Base-by-base conservation (phyloP, 192 early-diverging fungal species). In the Entomortierella beljakovae region DNA sequence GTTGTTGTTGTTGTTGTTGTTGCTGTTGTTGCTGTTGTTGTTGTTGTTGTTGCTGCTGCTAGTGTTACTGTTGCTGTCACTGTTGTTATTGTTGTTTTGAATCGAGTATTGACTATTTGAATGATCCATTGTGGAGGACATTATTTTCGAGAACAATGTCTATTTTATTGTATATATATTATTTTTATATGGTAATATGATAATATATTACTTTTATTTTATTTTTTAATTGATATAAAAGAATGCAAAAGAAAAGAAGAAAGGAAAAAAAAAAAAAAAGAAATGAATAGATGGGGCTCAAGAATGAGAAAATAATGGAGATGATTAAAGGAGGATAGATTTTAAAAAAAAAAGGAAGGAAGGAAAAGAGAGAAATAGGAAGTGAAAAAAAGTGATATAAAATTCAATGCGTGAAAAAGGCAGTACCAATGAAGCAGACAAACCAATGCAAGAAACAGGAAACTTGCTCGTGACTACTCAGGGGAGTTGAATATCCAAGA, bases 401-500 rank as follows among this genome's bases (percentile, higher is more conserved):
- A 2, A 49, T n/a, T 16, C 2, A 46, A 8, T 16, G 6, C 31
- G 0, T 37, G 15, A 4, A 46, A 10, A 11, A 11, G 15, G 43
- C n/a, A 29, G 32, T 18, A n/a, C n/a, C n/a, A n/a, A n/a, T n/a
- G n/a, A n/a, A 51, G 52, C 68, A 61, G 60, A 62, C 68, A 70
- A 70, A 70, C 68, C 68, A 70, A 62, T 26, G 26, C 68, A 70
- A 55, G 50, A 70, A 70, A 70, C 68, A 37, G 68, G 68, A 68
- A 68, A 37, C 57, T 58, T 59, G 31, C 37, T 9, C 42, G 0
- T 37, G 15, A 34, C n/a, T n/a, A n/a, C n/a, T n/a, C n/a, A n/a
- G n/a, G n/a, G n/a, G n/a, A n/a, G n/a, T n/a, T n/a, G n/a, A n/a
- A n/a, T n/a, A n/a, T n/a, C n/a, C n/a, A n/a, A n/a, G n/a, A n/a